Conservation (phyloP, 176 grass and related monocot species). For the Canna indica region DNA sequence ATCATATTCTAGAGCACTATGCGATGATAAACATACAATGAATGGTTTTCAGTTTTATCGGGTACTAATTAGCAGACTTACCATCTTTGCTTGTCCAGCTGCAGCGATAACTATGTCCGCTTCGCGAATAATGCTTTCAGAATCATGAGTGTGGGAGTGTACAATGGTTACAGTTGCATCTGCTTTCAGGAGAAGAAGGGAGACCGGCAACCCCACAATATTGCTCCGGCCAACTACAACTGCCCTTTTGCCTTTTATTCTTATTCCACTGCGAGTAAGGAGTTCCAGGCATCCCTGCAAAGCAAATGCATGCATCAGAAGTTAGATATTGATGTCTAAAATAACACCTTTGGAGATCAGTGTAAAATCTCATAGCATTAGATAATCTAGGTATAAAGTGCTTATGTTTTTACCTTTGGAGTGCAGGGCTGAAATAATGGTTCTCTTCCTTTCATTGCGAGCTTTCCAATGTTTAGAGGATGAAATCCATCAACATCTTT, state of each 20-base stretch:
- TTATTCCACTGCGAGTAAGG: conserved; percentile 55
- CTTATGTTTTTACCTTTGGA: conserved; percentile 92
- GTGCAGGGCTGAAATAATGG: conserved; percentile 81
- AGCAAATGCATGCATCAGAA: background rate
- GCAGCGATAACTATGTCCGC: conserved; percentile 83
- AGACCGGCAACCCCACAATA: conserved; percentile 77
- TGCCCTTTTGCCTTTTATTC: conserved; percentile 60
- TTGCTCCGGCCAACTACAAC: conserved; percentile 93
- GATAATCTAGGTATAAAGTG: background rate
- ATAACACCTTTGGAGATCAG: background rate
- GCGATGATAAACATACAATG: background rate
- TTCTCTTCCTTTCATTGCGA: conserved; percentile 94
- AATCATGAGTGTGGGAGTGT: conserved; percentile 58
- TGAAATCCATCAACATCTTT: conserved; percentile 99
- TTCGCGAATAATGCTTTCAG: conserved; percentile 57
- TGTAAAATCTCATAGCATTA: background rate
- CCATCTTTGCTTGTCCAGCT: conserved; percentile 92
- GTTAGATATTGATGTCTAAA: background rate
- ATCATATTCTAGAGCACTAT: background rate
- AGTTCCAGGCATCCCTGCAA: conserved; percentile 91
- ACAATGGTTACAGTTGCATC: conserved; percentile 79
- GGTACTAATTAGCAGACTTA: background rate
- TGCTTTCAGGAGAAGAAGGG: conserved; percentile 83
- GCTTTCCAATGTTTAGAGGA: conserved; percentile 93
- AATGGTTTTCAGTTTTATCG: background rate